Percentiles rank a stretch among this genome's conserved stretches.
Evolutionary conservation across 768 basidiomycete genomes (phyloP).

Genomic region (Termitomyces heimii): DNA sequence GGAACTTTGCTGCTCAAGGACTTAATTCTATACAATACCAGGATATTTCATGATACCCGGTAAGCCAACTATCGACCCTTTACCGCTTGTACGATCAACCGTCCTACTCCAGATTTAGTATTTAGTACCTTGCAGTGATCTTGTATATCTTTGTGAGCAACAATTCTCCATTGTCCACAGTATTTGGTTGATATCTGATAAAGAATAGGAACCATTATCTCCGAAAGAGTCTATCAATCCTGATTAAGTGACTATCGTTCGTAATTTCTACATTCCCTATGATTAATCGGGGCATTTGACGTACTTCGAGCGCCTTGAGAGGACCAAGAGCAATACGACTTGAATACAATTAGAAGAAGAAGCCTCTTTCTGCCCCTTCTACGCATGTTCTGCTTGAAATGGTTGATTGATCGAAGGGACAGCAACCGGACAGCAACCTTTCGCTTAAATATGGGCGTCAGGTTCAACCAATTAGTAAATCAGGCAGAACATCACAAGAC

Average conservation of each 20-base stretch:
- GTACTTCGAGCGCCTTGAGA: too few relatives aligned
- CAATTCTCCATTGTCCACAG: background rate
- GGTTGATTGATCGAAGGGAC: background rate
- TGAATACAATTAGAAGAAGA: background rate
- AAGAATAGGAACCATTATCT: background rate
- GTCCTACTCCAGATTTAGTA: background rate
- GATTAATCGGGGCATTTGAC: background rate
- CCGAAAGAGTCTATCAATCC: background rate
- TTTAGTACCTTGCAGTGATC: background rate
- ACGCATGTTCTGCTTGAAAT: background rate
- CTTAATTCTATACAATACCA: background rate
- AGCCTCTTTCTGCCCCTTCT: background rate
- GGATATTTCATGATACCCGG: background rate
- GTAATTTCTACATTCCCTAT: background rate
- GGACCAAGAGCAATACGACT: background rate
- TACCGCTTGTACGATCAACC: background rate
- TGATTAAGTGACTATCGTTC: background rate
- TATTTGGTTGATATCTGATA: background rate
- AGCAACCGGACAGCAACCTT: background rate
- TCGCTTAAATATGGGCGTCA: background rate
- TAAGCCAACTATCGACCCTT: background rate
- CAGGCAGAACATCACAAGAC: background rate
- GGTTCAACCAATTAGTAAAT: background rate
- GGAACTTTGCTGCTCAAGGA: slow-evolving; percentile 10
- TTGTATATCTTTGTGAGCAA: slow-evolving; percentile 1